Base-by-base conservation (phyloP, 176 grass and related monocot genomes). In the Phyllostachys edulis region DNA sequence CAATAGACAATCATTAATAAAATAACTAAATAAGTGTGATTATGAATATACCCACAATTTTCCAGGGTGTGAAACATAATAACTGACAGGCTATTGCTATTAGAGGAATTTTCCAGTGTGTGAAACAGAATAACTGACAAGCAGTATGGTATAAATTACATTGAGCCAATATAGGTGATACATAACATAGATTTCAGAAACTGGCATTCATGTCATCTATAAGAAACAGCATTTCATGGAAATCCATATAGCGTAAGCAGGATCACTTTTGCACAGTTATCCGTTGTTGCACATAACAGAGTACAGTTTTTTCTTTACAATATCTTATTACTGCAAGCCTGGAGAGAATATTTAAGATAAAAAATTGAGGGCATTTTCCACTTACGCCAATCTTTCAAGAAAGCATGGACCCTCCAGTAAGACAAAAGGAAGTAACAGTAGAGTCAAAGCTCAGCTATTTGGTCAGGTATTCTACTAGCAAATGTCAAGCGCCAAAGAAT, bases 1-100 rank as follows among this genome's bases (percentile, higher is more conserved):
- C 11, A 86, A 57, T 68, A 89, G 69, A 80, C 60, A 57, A 56
- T 29, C 29, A 75, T 76, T 56, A 86, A 73, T 54, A 54, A 71
- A 77, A 36, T 47, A 24, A 86, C 77, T 54, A 71, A 77, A 36
- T 47, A 24, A 86, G 81, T 54, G 34, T 0, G 6, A 60, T 68
- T 82, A 46, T 47, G 17, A 80, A 76, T 85, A 41, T n/a, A 18
- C 1, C 2, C 20, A 80, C 1, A 80, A 61, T 32, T 37, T 71
- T 61, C 21, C 68, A 80, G 21, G 24, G 26, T 12, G 34, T 60
- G 66, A 16, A 74, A 70, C 44, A 89, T 32, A 75, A 81, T 71
- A 76, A 77, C 24, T 16, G 12, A 39, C 42, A 61, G 61, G n/a
- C 14, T 84, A 73, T 66, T 88, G 20, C 37, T 6, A 14, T n/a